These are phyloP conservation scores for Gnomoniopsis smithogilvyi DNA, from an alignment of 2,329 filamentous ascomycete genomes.

Conservation along the genomic window DNA sequence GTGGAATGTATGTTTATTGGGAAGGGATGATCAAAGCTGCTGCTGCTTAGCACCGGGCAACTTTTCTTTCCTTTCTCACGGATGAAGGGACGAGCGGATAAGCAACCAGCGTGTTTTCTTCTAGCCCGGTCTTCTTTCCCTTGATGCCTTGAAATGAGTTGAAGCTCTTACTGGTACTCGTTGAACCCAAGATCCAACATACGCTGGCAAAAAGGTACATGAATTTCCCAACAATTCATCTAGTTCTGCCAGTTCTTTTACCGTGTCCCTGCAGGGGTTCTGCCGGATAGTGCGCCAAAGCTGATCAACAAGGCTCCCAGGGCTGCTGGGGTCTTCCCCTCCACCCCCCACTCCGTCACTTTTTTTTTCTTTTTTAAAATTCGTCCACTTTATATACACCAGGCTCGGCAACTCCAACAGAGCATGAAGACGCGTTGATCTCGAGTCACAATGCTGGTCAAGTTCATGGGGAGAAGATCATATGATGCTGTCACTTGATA, in stretches of 20 bases:
- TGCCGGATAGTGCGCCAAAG: neutral
- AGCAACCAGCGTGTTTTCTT: neutral
- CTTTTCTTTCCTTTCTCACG: too few relatives aligned
- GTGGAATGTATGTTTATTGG: slow-evolving; percentile 2
- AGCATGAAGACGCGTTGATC: neutral
- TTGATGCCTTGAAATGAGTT: neutral
- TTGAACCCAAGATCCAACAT: slow-evolving; percentile 9
- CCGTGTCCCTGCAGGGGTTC: slow-evolving; percentile 8
- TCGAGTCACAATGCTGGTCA: neutral
- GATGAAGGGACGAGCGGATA: neutral
- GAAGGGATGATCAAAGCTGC: neutral
- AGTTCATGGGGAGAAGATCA: neutral
- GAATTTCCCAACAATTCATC: slow-evolving; percentile 15
- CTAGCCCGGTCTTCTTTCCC: neutral
- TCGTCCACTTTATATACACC: slow-evolving; percentile 7
- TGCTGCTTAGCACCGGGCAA: neutral
- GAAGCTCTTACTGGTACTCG: neutral
- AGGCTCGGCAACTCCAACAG: neutral
- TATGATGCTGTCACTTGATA: neutral
- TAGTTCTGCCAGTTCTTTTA: slow-evolving; percentile 12
- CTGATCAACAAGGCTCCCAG: too few relatives aligned
- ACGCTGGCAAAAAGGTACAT: neutral
- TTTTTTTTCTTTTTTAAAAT: neutral
- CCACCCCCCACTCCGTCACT: slow-evolving; percentile 1
- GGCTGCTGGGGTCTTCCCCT: neutral